Base-by-base conservation (phyloP, 805 yeast species). In the Scheffersomyces stipitis region DNA sequence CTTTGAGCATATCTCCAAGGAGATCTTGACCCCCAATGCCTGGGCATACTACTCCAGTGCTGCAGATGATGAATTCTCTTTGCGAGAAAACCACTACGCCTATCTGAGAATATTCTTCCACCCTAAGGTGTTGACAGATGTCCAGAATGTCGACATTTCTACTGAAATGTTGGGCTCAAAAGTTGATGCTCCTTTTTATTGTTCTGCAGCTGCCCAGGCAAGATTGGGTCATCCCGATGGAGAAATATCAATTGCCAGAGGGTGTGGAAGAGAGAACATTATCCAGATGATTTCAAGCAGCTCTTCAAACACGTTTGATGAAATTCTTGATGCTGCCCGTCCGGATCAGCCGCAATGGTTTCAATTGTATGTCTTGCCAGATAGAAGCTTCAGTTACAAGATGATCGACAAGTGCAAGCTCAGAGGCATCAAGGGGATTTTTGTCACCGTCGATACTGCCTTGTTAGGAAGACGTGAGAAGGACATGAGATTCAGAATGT, bases 381-480 rank as follows among this genome's bases (percentile, higher is more conserved):
- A 88, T 59, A 73, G 93, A 35, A 45, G 51, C 26, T 44, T 52
- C 18, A 50, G 66, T 22, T 38, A 38, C 13, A 43, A 53, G 6
- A 45, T 53, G 33, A 52, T 73, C 6, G 70, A 73, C n/a, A 68
- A 80, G 36, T 76, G 89, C 23, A 66, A 69, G 34, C 63, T 71
- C 22, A 90, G 84, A 56, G 54, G 65, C 34, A 66, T 86, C 58
- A 82, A 82, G 51, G 96, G 93, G 3, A 68, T 89, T 23, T 88
- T 88, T 54, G 78, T 89, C 46, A 89, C 97, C 0, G 96, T 87
- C 5, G 96, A 89, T 68, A 96, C 96, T 0, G 96, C 96, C 5
- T 83, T 85, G 43, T 70, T 89, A 29, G 97, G 97, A 10, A 78
- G 93, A 45, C 78, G 97, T 49, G 97, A 90, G 60, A 89, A 87